Conservation (phyloP, 371 early-diverging fungal genomes). For the Rhizopus microsporus region DNA sequence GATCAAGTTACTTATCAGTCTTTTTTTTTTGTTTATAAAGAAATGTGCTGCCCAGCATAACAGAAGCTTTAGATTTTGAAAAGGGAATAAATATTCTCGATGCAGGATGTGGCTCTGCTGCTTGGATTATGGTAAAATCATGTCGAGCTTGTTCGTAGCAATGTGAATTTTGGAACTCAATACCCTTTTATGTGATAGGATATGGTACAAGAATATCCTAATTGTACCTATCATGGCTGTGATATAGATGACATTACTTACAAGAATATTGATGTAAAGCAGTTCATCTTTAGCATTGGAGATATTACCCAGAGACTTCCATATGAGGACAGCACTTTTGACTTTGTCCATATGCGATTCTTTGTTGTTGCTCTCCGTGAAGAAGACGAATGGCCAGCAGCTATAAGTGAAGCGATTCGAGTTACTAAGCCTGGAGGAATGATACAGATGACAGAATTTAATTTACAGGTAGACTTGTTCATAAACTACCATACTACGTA, state of each 20-base stretch:
- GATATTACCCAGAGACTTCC: constrained; percentile 12
- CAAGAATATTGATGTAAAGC: constrained; percentile 7
- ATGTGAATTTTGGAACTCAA: background rate
- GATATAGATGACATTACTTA: constrained; percentile 19
- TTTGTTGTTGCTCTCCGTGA: constrained; percentile 17
- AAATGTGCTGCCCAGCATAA: constrained; percentile 9
- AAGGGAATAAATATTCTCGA: constrained; percentile 14
- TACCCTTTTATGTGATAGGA: constrained; percentile 14
- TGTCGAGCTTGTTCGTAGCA: background rate
- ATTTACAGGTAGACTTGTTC: constrained; percentile 1
- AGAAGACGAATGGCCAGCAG: constrained; percentile 21
- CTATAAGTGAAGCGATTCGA: constrained; percentile 13
- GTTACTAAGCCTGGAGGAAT: constrained; percentile 24
- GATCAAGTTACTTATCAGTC: background rate
- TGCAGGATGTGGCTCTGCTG: constrained; percentile 23
- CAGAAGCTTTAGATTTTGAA: constrained; percentile 7
- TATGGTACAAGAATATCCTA: constrained; percentile 19
- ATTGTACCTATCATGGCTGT: constrained; percentile 17
- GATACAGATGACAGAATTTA: constrained; percentile 11
- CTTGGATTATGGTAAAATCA: constrained; percentile 22
- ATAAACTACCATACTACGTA: background rate
- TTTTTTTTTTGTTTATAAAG: background rate
- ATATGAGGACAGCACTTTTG: constrained; percentile 24
- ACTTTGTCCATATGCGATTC: constrained; percentile 19
- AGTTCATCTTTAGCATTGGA: constrained; percentile 11